Evolutionary conservation across 441 rosid genomes (phyloP), one percentile per base, ranked within the genome.

Genomic region (Capsella rubella): DNA sequence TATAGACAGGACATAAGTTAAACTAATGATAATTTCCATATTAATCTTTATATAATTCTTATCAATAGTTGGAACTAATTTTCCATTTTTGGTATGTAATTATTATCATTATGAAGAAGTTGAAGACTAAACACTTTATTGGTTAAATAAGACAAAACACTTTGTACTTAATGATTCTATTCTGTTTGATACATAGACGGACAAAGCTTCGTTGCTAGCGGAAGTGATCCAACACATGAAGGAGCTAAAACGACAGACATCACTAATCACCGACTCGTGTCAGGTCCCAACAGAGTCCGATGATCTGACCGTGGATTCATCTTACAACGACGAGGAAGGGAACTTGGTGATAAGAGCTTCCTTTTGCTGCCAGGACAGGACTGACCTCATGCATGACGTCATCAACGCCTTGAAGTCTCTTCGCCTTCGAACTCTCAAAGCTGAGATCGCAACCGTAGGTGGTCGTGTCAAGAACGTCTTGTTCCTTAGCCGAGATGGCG

Each of bases 401-500:
- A 92, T 95, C 80, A 86, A 88, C 72, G 83, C 99, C 14, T 69
- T 95, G 64, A 95, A 95, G 78, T 84, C 89, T 0, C 83, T 95
- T 51, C 87, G 84, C 25, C 80, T 95, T 69, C 87, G 88, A 57
- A 90, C 99, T 57, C 78, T 90, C 13, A 92, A 92, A 84, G 97
- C 99, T 28, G 99, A 95, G 82, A 90, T 95, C 71, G 90, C 92
- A 45, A 92, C 97, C 45, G 87, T 95, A 1, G 99, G 97, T 12
- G 98, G 98, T 4, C 89, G 98, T 1, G 90, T 90, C 37, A 95
- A 84, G 87, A 95, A 92, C 75, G 87, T 95, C 42, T 72, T 95
- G 68, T 92, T 92, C 85, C 77, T 95, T 29, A 86, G 94, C 69
- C 87, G 88, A 42, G 99, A 90, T 16, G 85, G 88, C 47, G 90